Percentiles rank a stretch among this genome's conserved stretches.
phyloP scores from a whole-genome alignment of 139 green algal genomes.

The Chlorella sp. region DNA sequence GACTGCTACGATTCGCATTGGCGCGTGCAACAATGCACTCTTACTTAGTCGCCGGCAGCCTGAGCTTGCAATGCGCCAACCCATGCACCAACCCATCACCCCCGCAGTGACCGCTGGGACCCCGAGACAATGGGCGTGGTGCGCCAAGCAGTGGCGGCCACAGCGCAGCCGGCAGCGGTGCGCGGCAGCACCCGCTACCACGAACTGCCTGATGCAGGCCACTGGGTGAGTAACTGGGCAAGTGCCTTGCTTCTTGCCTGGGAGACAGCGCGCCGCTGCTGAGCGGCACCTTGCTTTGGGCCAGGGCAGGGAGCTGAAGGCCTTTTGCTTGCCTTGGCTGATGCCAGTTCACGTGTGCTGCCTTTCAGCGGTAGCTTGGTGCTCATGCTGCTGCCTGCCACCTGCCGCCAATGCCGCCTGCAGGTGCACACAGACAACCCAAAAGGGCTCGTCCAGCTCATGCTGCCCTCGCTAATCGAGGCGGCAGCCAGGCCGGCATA shows the following conservation, averaged over 20 bases:
- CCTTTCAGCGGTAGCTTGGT: no score
- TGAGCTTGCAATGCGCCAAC: no score
- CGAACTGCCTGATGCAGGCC: slow-evolving; percentile 71
- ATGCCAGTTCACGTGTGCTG: no score
- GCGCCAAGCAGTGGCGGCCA: neutral
- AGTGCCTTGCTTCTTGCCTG: neutral
- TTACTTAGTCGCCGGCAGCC: no score
- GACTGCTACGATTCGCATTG: no score
- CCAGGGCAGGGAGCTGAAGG: no score
- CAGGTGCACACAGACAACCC: slow-evolving; percentile 82
- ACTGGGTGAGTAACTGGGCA: slow-evolving; percentile 79
- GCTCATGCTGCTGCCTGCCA: no score
- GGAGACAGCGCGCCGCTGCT: neutral
- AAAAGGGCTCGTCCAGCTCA: slow-evolving; percentile 60
- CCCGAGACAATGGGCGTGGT: slow-evolving; percentile 40
- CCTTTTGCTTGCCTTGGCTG: no score
- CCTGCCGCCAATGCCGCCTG: neutral
- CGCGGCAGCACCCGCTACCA: slow-evolving; percentile 42
- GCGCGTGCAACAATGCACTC: no score
- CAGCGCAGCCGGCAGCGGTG: neutral
- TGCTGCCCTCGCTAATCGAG: slow-evolving; percentile 42
- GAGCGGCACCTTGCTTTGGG: neutral
- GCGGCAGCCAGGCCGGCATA: neutral
- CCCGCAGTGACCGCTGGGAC: neutral
- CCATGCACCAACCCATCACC: no score